phyloP scores from a whole-genome alignment of 345 rosid genomes.

The Salix viminalis region DNA sequence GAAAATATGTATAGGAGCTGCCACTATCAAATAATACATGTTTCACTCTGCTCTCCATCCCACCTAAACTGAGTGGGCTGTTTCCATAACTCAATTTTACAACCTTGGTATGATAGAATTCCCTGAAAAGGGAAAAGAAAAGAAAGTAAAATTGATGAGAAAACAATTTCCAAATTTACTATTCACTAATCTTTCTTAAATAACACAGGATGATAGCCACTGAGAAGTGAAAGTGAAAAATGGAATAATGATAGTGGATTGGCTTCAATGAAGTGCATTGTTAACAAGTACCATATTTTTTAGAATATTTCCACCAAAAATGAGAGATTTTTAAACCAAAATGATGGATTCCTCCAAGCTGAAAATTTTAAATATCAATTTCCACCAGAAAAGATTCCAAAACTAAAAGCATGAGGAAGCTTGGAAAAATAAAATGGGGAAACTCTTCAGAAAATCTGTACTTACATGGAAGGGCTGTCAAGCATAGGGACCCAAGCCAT shows the following conservation, averaged over 20 bases:
- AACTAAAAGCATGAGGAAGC: neutral
- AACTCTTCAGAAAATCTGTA: slow-evolving; percentile 8
- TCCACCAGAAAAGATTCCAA: neutral
- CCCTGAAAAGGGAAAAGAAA: slow-evolving; percentile 37
- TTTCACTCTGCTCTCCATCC: slow-evolving; percentile 32
- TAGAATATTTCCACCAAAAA: neutral
- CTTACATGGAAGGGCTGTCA: slow-evolving; percentile 55
- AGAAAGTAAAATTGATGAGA: neutral
- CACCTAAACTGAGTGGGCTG: slow-evolving; percentile 47
- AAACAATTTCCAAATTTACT: neutral
- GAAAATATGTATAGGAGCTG: slow-evolving; percentile 86
- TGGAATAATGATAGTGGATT: neutral
- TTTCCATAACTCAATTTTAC: slow-evolving; percentile 62
- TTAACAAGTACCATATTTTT: neutral
- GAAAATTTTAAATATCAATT: neutral
- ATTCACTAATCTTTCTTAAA: neutral
- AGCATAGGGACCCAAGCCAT: slow-evolving; percentile 87
- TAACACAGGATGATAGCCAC: neutral
- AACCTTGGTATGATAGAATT: slow-evolving; percentile 50
- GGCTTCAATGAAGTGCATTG: neutral
- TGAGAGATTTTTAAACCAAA: neutral
- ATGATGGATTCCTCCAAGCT: neutral
- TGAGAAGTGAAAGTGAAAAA: neutral
- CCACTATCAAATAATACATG: slow-evolving; percentile 71
- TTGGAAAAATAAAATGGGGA: slow-evolving; percentile 1